phyloP scores from a whole-genome alignment of 306 rosid species.

The Lotus japonicus region DNA sequence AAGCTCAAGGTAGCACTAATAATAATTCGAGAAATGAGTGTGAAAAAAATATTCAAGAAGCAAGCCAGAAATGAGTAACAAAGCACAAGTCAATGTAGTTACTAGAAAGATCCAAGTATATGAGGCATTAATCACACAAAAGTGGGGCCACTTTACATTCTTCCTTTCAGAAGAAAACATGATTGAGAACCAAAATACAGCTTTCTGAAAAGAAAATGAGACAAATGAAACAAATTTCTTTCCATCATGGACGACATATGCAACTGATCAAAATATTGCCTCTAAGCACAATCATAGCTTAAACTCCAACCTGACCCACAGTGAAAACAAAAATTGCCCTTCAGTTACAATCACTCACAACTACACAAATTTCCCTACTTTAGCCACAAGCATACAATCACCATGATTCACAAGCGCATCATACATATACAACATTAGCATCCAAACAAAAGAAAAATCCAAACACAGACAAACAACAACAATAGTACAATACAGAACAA shows the following conservation, averaged over 20 bases:
- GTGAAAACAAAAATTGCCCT: not conserved
- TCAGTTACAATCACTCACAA: slow-evolving; percentile 1
- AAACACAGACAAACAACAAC: not conserved
- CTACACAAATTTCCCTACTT: not conserved
- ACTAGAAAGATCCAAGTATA: not conserved
- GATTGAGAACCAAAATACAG: not conserved
- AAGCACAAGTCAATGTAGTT: not conserved
- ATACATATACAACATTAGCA: not conserved
- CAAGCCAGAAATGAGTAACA: not conserved
- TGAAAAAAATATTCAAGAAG: not conserved
- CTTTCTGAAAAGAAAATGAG: not conserved
- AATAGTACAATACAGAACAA: not conserved
- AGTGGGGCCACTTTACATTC: not conserved
- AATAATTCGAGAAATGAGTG: not conserved
- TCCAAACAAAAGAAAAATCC: not conserved
- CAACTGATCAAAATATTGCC: not conserved
- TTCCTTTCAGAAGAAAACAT: not conserved
- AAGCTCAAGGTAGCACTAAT: not conserved
- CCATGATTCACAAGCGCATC: not conserved
- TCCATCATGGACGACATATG: not conserved
- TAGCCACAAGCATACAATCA: not conserved
- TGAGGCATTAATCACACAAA: not conserved
- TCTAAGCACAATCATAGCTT: not conserved
- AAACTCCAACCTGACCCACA: not conserved
- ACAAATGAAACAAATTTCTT: not conserved